These are phyloP conservation scores for Alternaria gaisen DNA, from an alignment of 2,329 filamentous ascomycete species.

Conservation along the genomic window DNA sequence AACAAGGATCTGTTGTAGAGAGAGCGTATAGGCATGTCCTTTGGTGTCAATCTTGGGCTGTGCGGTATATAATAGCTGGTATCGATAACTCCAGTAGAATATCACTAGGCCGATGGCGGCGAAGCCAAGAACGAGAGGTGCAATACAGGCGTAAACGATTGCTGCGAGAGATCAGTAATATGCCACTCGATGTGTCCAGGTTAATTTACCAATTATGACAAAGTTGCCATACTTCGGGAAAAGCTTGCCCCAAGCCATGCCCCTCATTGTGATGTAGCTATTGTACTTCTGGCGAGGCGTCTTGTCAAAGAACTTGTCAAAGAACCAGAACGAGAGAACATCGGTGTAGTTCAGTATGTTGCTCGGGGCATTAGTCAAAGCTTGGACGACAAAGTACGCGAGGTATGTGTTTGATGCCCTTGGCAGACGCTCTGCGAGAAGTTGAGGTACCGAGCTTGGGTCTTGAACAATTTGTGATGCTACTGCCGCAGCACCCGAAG, in stretches of 20 bases:
- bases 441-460: constrained; percentile 67
- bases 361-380: constrained; percentile 78
- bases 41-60: constrained; percentile 86
- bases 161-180: constrained; percentile 58
- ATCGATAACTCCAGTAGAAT: constrained; percentile 88
- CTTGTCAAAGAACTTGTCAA: constrained; percentile 77
- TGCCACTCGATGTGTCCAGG: not conserved
- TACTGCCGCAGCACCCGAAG: constrained; percentile 79
- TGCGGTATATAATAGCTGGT: constrained; percentile 89
- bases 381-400: constrained; percentile 93
- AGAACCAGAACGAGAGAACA: constrained; percentile 75
- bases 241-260: constrained; percentile 52
- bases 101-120: constrained; percentile 79
- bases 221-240: constrained; percentile 55
- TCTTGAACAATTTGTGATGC: constrained; percentile 69
- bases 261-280: constrained; percentile 42
- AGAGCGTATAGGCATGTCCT: constrained; percentile 86
- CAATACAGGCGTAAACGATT: constrained; percentile 86
- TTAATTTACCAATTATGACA: constrained; percentile 50
- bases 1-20: constrained; percentile 82
- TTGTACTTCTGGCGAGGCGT: constrained; percentile 67
- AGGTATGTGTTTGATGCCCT: constrained; percentile 93
- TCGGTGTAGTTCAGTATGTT: constrained; percentile 78
- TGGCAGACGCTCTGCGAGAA: constrained; percentile 79
- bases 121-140: constrained; percentile 84